Evolutionary conservation across 2,329 filamentous ascomycete genomes (phyloP), one percentile per base, ranked within the genome.

Genomic region (Ophiostoma sp.): DNA sequence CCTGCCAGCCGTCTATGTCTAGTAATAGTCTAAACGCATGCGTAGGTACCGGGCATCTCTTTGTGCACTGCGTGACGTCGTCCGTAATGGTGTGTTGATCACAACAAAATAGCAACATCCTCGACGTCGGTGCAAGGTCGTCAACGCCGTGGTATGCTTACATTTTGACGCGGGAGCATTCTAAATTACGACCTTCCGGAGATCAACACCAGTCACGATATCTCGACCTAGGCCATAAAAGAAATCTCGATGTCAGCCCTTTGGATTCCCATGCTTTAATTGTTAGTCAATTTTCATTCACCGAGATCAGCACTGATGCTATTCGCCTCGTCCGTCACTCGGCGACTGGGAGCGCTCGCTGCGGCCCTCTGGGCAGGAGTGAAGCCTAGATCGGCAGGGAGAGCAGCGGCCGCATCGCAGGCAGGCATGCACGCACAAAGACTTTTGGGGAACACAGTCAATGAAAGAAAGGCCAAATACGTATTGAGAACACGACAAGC

Each of bases 331-430:
- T 13, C 39, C 15, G 15, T 41, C 39, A 41, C 3, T 41, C 39
- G 15, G 39, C 39, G 13, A 7, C 44, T 48, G 20, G 44, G 41
- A 44, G 44, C 44, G 7, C 44, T 48, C 44, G 44, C 44, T 48
- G 44, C 44, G n/a, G 44, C 20, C 20, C 44, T 48, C 44, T 48
- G 44, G 23, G 10, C 52, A 27, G 52, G 52, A 57, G 27, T 57
- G 52, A 57, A 57, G 52, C n/a, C 23, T 27, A 27, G 52, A 57
- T 31, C 52, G 52, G 52, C 52, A 57, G 52, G 52, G 52, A 57
- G 52, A 27, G 10, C 23, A 57, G 10, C 52, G 52, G 17, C 10
- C 13, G 17, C 52, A 27, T 27, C 10, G n/a, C 52, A 57, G 52
- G 27, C 27, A 31, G 27, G 52, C 52, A 57, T 57, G 52, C 52